Evolutionary conservation across 2,329 filamentous ascomycete genomes (phyloP).

Genomic region (Neurospora crassa): DNA sequence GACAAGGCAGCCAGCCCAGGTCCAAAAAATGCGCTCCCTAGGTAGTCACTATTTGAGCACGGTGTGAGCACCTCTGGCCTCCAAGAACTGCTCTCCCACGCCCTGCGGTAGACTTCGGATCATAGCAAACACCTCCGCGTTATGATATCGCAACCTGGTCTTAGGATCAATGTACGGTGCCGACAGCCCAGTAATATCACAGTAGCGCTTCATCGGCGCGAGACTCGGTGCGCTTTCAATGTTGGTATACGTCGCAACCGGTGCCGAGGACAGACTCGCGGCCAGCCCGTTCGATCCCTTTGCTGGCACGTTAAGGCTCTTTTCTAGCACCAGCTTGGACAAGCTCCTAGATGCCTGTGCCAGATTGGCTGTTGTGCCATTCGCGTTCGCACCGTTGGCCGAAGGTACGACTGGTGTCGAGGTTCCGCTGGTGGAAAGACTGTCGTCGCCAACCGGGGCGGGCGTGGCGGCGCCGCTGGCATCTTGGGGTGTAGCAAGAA

Average conservation of each 20-base stretch:
- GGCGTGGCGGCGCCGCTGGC: constrained; percentile 68
- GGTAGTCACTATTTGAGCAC: constrained; percentile 63
- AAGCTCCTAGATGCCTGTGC: constrained; percentile 82
- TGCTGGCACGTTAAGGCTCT: constrained; percentile 41
- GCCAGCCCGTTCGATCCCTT: constrained; percentile 23
- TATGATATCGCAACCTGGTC: constrained; percentile 83
- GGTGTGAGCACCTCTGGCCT: constrained; percentile 84
- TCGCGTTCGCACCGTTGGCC: constrained; percentile 24
- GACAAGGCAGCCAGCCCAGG: background rate
- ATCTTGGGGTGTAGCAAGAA: constrained; percentile 68
- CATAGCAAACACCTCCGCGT: constrained; percentile 81
- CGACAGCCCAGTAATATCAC: constrained; percentile 89
- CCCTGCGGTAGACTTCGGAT: constrained; percentile 75
- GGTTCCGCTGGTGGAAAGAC: constrained; percentile 46
- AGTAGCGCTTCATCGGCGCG: constrained; percentile 79
- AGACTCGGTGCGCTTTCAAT: constrained; percentile 85
- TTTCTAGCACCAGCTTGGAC: constrained; percentile 81
- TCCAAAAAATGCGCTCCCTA: constrained; percentile 1
- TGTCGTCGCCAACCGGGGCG: constrained; percentile 34
- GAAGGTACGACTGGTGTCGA: constrained; percentile 47
- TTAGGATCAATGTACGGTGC: constrained; percentile 92
- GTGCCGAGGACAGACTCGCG: constrained; percentile 40
- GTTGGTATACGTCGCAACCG: constrained; percentile 84
- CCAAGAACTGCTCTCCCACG: constrained; percentile 78
- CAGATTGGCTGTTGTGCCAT: constrained; percentile 54